A percentile compares a stretch with the other conserved stretches of the same genome.
Conservation (phyloP, 768 basidiomycete species). For the Paxillus involutus region DNA sequence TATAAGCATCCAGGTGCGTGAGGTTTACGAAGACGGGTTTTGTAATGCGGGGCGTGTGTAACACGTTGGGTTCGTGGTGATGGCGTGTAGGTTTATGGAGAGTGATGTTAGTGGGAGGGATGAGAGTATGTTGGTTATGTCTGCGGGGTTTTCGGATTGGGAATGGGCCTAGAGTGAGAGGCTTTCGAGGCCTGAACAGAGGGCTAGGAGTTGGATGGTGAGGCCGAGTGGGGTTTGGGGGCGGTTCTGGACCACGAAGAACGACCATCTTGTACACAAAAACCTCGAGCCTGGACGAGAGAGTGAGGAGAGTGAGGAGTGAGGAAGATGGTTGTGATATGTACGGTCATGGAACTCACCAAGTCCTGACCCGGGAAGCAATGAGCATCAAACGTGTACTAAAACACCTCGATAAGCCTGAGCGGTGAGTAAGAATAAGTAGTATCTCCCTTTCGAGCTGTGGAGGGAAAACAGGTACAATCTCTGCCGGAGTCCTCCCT, state of each 20-base stretch:
- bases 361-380: constrained; percentile 12
- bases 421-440: constrained; percentile 15
- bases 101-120: constrained; percentile 15
- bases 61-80: not conserved
- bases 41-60: not conserved
- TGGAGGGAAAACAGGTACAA: too few species aligned
- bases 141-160: not conserved
- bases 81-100: constrained; percentile 11
- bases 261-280: constrained; percentile 19
- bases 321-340: not conserved
- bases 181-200: constrained; percentile 8
- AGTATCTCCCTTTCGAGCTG: constrained; percentile 21
- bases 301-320: not conserved
- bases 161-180: constrained; percentile 18
- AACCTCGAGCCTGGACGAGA: constrained; percentile 15
- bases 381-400: constrained; percentile 14
- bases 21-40: constrained; percentile 10
- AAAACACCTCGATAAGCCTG: constrained; percentile 6
- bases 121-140: constrained; percentile 1
- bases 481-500: too few species aligned
- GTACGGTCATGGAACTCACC: constrained; percentile 8
- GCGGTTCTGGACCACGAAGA: constrained; percentile 4
- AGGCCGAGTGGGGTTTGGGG: constrained; percentile 9
- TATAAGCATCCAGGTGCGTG: constrained; percentile 17
- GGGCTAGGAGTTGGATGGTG: constrained; percentile 4